Conservation (phyloP, 192 early-diverging fungal genomes). For the Entomortierella beljakovae region DNA sequence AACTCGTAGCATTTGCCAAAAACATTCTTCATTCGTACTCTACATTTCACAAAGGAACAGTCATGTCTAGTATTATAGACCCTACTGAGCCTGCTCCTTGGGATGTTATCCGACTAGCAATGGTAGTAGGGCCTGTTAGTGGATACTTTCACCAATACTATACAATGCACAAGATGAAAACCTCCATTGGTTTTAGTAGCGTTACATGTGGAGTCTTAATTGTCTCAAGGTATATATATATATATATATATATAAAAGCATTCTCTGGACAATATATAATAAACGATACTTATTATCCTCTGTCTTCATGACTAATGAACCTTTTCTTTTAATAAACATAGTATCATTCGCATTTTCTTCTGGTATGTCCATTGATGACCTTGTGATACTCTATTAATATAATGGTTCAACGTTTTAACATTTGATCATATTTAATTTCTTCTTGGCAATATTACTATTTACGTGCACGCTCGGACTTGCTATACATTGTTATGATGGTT, state of each 20-base stretch:
- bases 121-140: conserved; percentile 67
- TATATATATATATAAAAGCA: too few relatives aligned
- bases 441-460: conserved; percentile 7
- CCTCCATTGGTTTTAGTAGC: conserved; percentile 66
- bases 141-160: conserved; percentile 70
- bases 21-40: not conserved
- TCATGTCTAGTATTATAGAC: conserved; percentile 25
- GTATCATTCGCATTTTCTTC: conserved; percentile 53
- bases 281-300: not conserved
- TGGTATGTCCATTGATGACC: conserved; percentile 14
- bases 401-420: not conserved
- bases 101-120: conserved; percentile 57
- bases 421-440: conserved; percentile 4
- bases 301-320: not conserved
- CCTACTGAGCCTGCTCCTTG: conserved; percentile 38
- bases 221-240: conserved; percentile 65
- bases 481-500: too few relatives aligned
- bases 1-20: not conserved
- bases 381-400: too few relatives aligned
- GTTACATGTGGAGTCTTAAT: conserved; percentile 66
- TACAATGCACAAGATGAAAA: conserved; percentile 56
- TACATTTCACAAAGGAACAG: not conserved
- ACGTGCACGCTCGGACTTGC: not conserved
- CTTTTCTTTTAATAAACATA: not conserved
- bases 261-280: not conserved